phyloP scores from a whole-genome alignment of 1,284 basidiomycete species.

The Ceratobasidium sp. region DNA sequence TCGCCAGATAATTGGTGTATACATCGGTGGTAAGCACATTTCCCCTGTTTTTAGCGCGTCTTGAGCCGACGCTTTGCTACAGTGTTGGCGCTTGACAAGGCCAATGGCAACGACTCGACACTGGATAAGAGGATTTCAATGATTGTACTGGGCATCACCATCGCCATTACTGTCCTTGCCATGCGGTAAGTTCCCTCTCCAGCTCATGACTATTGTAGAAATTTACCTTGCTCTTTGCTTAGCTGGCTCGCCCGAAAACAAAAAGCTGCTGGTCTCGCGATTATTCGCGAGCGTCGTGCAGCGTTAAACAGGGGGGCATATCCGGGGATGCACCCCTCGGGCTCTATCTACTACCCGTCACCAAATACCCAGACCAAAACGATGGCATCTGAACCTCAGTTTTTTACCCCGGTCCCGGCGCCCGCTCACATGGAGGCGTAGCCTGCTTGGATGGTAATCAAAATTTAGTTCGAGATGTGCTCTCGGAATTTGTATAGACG shows the following conservation, averaged over 20 bases:
- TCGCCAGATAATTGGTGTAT: constrained; percentile 37
- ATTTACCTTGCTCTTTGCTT: not conserved
- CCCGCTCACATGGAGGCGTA: too few relatives aligned
- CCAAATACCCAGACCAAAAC: too few relatives aligned
- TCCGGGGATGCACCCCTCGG: too few relatives aligned
- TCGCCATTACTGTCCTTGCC: constrained; percentile 14
- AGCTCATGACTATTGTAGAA: not conserved
- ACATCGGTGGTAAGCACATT: constrained; percentile 24
- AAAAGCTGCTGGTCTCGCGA: constrained; percentile 3
- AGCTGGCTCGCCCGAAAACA: not conserved
- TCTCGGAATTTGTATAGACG: too few relatives aligned
- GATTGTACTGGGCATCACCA: constrained; percentile 21
- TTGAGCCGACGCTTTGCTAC: not conserved
- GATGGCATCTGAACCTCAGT: too few relatives aligned
- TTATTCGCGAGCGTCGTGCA: constrained; percentile 40
- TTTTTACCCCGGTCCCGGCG: too few relatives aligned
- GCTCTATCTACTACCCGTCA: too few relatives aligned
- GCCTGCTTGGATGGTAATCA: too few relatives aligned
- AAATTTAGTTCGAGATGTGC: too few relatives aligned
- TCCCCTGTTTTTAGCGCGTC: not conserved
- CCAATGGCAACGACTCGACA: constrained; percentile 3
- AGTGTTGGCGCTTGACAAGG: constrained; percentile 15
- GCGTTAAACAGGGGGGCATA: too few relatives aligned
- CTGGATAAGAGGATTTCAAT: constrained; percentile 15
- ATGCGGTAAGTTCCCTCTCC: constrained; percentile 11